Conservation (phyloP, 352 stramenopile species). For the Globisporangium heterothallicum region DNA sequence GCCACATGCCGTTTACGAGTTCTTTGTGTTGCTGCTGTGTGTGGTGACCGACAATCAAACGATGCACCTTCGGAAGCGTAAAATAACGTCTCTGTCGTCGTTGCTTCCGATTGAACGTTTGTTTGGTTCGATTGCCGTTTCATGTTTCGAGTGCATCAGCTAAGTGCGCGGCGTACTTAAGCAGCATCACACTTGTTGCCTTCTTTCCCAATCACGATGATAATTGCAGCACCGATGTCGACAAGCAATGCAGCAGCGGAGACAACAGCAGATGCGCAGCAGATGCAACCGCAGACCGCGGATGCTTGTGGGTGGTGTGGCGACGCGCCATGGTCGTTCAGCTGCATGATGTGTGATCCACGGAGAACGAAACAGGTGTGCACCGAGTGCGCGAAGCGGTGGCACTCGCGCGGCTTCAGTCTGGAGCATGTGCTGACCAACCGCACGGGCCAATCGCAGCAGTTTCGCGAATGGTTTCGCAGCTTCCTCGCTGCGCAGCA, state of each 20-base stretch:
- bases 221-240: background rate
- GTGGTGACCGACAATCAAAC: no score
- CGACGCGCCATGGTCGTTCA: conserved; percentile 25
- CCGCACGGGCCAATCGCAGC: conserved; percentile 13
- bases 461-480: conserved; percentile 17
- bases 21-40: no score
- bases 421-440: conserved; percentile 23
- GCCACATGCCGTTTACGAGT: no score
- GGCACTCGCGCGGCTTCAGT: conserved; percentile 37
- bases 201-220: background rate
- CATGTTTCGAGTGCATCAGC: background rate
- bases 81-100: no score
- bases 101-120: no score
- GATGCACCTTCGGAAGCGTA: no score
- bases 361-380: conserved; percentile 24
- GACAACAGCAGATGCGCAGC: background rate
- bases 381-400: conserved; percentile 21
- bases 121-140: background rate
- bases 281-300: background rate
- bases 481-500: background rate
- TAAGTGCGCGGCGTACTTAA: conserved; percentile 6
- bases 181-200: background rate
- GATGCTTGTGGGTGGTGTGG: conserved; percentile 29
- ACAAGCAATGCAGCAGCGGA: background rate
- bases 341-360: conserved; percentile 30